phyloP scores from a whole-genome alignment of 371 early-diverging fungal species.

The Mucor circinelloides region DNA sequence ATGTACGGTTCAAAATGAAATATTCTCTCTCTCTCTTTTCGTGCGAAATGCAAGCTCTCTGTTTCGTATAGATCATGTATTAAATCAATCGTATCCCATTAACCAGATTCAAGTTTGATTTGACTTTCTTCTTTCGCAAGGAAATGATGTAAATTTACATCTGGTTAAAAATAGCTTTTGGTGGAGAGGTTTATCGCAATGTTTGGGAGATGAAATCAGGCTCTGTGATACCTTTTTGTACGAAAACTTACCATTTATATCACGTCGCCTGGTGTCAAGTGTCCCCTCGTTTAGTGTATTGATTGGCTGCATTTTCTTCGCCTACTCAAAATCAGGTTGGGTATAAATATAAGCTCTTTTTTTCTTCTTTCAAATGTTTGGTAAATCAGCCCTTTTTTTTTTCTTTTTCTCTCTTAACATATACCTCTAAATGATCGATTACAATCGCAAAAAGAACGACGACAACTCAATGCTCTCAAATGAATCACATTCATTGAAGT shows the following conservation, averaged over 20 bases:
- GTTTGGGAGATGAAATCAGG: background rate
- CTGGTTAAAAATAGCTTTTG: background rate
- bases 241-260: background rate
- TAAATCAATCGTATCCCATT: background rate
- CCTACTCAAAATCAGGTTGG: background rate
- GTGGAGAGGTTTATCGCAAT: background rate
- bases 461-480: background rate
- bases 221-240: background rate
- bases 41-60: background rate
- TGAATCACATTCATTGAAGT: constrained; percentile 8
- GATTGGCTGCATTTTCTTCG: background rate
- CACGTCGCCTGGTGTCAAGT: constrained; percentile 14
- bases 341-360: background rate
- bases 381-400: constrained; percentile 1
- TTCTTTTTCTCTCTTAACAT: background rate
- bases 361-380: background rate
- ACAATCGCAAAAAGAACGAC: background rate
- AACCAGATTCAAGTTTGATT: background rate
- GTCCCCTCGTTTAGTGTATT: background rate
- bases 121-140: background rate
- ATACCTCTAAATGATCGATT: background rate
- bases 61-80: background rate
- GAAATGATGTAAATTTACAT: background rate
- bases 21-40: background rate
- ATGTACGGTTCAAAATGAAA: background rate